A percentile compares a stretch with the other conserved stretches of the same genome.
These are phyloP conservation scores for Truncatella angustata DNA, from an alignment of 2,329 filamentous ascomycete genomes.

Conservation along the genomic window DNA sequence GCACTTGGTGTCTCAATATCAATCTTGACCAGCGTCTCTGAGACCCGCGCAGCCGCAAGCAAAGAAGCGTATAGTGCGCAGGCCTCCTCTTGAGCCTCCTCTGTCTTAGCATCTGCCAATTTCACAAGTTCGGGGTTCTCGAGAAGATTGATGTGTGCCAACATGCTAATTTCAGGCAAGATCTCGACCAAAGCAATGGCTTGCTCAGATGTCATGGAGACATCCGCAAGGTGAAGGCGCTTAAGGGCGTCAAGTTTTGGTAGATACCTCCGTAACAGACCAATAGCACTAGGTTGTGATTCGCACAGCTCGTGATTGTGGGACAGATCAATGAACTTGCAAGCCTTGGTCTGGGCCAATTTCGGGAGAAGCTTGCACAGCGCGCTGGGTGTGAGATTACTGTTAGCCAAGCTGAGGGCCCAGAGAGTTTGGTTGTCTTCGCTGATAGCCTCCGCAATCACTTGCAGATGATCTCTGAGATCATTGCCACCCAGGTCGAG, in stretches of 20 bases:
- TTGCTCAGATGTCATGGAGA: conserved; percentile 80
- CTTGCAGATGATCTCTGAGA: conserved; percentile 52
- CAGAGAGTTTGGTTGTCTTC: conserved; percentile 59
- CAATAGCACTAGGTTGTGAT: conserved; percentile 68
- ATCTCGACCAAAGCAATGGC: conserved; percentile 89
- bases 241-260: conserved; percentile 77
- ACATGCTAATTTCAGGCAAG: conserved; percentile 73
- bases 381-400: conserved; percentile 71
- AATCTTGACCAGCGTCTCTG: conserved; percentile 78
- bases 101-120: conserved; percentile 73
- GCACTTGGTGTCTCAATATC: conserved; percentile 85
- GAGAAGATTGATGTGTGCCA: conserved; percentile 84
- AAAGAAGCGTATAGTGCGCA: conserved; percentile 91
- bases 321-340: conserved; percentile 88
- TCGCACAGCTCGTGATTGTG: conserved; percentile 83
- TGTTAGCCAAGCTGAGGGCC: conserved; percentile 83
- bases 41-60: conserved; percentile 82
- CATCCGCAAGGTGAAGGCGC: conserved; percentile 82
- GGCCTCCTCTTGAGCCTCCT: conserved; percentile 84
- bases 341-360: conserved; percentile 65
- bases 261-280: conserved; percentile 74
- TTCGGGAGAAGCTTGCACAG: conserved; percentile 74
- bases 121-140: conserved; percentile 73
- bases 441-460: conserved; percentile 50
- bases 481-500: conserved; percentile 89